Base-by-base conservation (phyloP, 192 early-diverging fungal species). In the Dissophora globulifera region DNA sequence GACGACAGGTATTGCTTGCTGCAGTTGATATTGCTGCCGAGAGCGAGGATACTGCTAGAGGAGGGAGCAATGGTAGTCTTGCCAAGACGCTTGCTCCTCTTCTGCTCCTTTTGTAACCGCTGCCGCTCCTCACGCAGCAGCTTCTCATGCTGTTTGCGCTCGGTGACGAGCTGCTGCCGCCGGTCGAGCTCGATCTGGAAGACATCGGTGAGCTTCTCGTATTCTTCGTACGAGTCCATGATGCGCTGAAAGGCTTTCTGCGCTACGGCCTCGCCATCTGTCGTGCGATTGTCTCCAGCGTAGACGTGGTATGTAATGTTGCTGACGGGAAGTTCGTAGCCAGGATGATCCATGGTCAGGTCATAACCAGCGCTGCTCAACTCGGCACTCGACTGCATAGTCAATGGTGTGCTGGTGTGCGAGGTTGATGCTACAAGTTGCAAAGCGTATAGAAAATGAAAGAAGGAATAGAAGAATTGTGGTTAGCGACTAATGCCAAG, bases 151-250 rank as follows among this genome's bases (percentile, higher is more conserved):
- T 49, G 35, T 29, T 60, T 75, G 49, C 62, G 62, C 13, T 64
- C 62, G 6, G 51, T 47, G 2, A 20, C 35, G 13, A 38, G 23
- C 26, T 66, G 51, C 19, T 53, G 17, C 12, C 62, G 62, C 50
- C 51, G 50, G 40, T 65, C 70, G 26, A 65, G 57, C 50, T 75
- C 70, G 15, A 65, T 32, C 43, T 75, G 62, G 40, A 65, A 75
- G n/a, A 52, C 22, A 54, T 75, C 70, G 3, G 70, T 55, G 5
- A 75, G 25, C 10, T 50, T 56, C 27, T 75, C 70, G 23, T 65
- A 58, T 22, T 75, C 70, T 1, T 60, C 55, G 25, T 75, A 75
- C 27, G 56, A 66, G 45, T 75, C 70, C 50, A 60, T 42, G 22
- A 62, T 75, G 15, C 57, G 54, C 32, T 58, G 62, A 9, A 65